Evolutionary conservation across 2,329 filamentous ascomycete genomes (phyloP), one percentile per base, ranked within the genome.

Genomic region (Lecanicillium sp.): DNA sequence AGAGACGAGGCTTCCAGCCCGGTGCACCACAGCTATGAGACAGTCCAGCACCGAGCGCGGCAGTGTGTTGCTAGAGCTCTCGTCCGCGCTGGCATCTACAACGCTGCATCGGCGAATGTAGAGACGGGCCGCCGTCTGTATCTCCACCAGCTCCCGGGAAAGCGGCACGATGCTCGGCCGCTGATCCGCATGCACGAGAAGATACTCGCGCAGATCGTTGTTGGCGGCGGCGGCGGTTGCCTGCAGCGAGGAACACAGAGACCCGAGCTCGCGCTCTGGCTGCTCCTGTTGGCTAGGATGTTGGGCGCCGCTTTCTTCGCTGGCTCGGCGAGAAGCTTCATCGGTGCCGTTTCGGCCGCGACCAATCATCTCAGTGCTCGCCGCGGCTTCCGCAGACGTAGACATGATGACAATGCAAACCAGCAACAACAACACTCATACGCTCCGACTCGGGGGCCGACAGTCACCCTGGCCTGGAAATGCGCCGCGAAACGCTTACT

Each of bases 61-160:
- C 26, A 46, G 38, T 10, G 46, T 44, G 30, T 59, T 19, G 15
- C 48, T 44, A 7, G 56, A 54, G 6, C 58, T 43, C 9, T 35
- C 40, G n/a, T 44, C 47, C 10, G 48, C 15, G 10, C 45, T 50
- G 9, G 43, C 29, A 12, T 57, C 58, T 4, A 55, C 45, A 4
- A 54, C 44, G 10, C 51, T 51, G 33, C 54, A 54, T 45, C 60
- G 58, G 45, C 58, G 56, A 39, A 52, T 49, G 30, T 60, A 54
- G 23, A 59, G 50, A 10, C 57, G 56, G n/a, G 58, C 51, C 8
- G 54, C 55, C 51, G 59, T 54, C 50, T 57, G 57, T 3, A 61
- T 43, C 47, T 59, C 57, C 3, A 57, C 54, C 9, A 61, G 55
- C 53, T 61, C 59, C n/a, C 58, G 59, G 15, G 55, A 58, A 24